phyloP scores from a whole-genome alignment of 495 filamentous ascomycete genomes.

The Apodospora peruviana region DNA sequence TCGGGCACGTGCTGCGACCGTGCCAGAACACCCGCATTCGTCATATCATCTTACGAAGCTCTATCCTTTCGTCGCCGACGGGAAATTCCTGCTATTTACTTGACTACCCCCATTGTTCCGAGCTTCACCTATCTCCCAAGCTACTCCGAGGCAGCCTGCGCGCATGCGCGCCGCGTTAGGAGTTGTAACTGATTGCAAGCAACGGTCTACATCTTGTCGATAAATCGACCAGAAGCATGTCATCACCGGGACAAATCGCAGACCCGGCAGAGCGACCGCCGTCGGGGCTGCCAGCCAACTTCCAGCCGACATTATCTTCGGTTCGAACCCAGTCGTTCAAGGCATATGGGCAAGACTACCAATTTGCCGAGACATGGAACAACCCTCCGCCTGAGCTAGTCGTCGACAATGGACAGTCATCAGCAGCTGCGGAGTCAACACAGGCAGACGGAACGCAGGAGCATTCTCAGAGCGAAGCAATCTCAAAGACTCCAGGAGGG shows the following conservation, averaged over 20 bases:
- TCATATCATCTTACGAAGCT: too few species aligned
- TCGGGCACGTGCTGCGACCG: too few species aligned
- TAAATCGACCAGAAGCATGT: not conserved
- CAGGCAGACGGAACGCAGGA: conserved; percentile 7
- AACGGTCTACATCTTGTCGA: not conserved
- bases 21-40: too few species aligned
- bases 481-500: not conserved
- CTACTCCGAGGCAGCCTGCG: too few species aligned
- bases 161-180: too few species aligned
- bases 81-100: too few species aligned
- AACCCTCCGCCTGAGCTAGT: conserved; percentile 23
- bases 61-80: too few species aligned
- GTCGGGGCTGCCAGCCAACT: conserved; percentile 1
- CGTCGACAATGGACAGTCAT: not conserved
- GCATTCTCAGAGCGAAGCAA: not conserved
- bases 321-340: conserved; percentile 4
- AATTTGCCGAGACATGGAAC: conserved; percentile 19
- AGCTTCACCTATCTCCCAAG: too few species aligned
- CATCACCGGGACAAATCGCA: conserved; percentile 6
- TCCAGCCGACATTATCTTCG: not conserved
- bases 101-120: too few species aligned
- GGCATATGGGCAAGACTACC: conserved; percentile 17
- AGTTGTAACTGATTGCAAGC: not conserved
- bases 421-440: not conserved
- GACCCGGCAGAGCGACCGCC: conserved; percentile 4